Evolutionary conservation across 345 rosid species (phyloP).

Genomic region (Aquilaria malaccensis): DNA sequence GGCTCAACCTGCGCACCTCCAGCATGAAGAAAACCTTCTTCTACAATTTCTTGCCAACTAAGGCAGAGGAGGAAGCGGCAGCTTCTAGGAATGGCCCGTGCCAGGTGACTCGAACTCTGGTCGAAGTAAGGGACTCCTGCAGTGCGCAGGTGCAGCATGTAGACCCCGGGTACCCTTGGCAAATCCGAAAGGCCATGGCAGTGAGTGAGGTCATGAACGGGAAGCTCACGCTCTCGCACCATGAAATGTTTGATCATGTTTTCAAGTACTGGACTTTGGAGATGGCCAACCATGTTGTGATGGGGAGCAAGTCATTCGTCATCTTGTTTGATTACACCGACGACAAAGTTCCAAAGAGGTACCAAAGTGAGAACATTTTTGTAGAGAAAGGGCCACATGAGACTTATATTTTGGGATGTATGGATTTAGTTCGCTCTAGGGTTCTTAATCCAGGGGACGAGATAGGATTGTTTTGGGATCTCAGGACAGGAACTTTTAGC

Average conservation of each 20-base stretch:
- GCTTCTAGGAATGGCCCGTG: slow-evolving; percentile 8
- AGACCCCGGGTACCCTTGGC: slow-evolving; percentile 26
- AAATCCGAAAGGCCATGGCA: slow-evolving; percentile 16
- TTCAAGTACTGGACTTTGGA: slow-evolving; percentile 24
- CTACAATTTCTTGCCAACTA: slow-evolving; percentile 25
- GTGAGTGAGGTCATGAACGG: slow-evolving; percentile 17
- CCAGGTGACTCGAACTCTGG: slow-evolving; percentile 14
- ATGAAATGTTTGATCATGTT: slow-evolving; percentile 22
- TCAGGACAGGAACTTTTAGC: slow-evolving; percentile 13
- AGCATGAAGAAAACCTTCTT: slow-evolving; percentile 20
- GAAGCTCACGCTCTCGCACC: slow-evolving; percentile 15
- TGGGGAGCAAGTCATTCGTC: slow-evolving; percentile 18
- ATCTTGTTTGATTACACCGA: slow-evolving; percentile 26
- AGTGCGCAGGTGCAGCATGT: not conserved
- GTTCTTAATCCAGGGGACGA: slow-evolving; percentile 19
- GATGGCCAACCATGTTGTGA: slow-evolving; percentile 10
- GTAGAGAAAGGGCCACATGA: slow-evolving; percentile 22
- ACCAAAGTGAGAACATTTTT: slow-evolving; percentile 21
- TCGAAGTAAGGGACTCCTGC: slow-evolving; percentile 17
- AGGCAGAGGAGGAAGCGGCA: slow-evolving; percentile 26
- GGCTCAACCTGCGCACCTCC: not conserved
- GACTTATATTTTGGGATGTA: slow-evolving; percentile 17
- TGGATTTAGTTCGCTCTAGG: slow-evolving; percentile 19
- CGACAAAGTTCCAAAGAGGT: slow-evolving; percentile 17
- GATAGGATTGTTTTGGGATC: slow-evolving; percentile 32